Base-by-base conservation (phyloP, 2,329 filamentous ascomycete genomes). In the Allantophomopsis cytisporea region DNA sequence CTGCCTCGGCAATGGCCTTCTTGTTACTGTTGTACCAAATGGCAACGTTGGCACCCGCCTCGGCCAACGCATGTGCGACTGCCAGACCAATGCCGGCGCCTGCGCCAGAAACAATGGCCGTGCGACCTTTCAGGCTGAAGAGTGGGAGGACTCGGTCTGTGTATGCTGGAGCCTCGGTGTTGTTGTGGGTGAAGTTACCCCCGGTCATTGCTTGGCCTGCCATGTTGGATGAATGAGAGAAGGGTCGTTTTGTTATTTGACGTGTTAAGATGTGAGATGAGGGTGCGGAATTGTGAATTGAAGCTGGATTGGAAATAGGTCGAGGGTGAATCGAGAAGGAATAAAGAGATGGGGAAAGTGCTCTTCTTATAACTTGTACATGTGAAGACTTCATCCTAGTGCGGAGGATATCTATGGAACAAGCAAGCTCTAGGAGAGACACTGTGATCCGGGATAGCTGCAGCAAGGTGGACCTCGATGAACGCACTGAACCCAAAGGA, bases 11-110 rank as follows among this genome's bases (percentile, higher is more conserved):
- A 11, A 75, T 54, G 11, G 78, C 76, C 48, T 77, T 71, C 51
- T 71, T 69, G 59, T 84, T 83, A 56, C 65, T 73, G 54, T 82
- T 79, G 54, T 82, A 84, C 75, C 76, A 83, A 38, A 83, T 73
- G 20, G 76, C 79, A 16, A 84, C 75, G 47, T 83, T 80, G 42
- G 78, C 78, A 37, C 80, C 80, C 13, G 78, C 76, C 54, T 85
- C 80, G 13, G 80, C 79, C 23, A 77, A 65, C 1, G 65, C 76
- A 28, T 79, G 63, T 12, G 77, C 79, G 20, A 83, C 68, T 5
- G 68, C 67, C 18, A 81, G 62, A 33, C 80, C 80, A 47, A 84
- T 82, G 28, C 80, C 80, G 30, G 76, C 77, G 28, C 74, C 81
- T 11, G 78, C 78, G 42, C 80, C 80, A 2, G 76, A 73, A 33